phyloP scores from a whole-genome alignment of 2,329 filamentous ascomycete genomes.

The Colletotrichum camelliae region DNA sequence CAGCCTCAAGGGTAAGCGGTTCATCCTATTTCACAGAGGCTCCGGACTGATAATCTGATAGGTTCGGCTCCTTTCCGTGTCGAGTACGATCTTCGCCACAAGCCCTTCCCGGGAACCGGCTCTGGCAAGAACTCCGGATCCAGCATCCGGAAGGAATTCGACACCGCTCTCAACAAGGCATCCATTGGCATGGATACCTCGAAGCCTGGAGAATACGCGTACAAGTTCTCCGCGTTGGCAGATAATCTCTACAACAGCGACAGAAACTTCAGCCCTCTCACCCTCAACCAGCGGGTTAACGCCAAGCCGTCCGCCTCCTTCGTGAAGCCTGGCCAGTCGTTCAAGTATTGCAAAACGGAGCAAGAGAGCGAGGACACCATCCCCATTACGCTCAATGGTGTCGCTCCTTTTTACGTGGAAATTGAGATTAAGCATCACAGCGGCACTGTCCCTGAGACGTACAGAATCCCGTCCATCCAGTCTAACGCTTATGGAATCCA shows the following conservation, averaged over 20 bases:
- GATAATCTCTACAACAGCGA: conserved; percentile 87
- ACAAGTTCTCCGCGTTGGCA: conserved; percentile 81
- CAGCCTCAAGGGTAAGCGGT: conserved; percentile 70
- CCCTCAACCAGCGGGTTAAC: conserved; percentile 83
- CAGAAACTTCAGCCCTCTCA: conserved; percentile 68
- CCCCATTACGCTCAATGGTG: conserved; percentile 82
- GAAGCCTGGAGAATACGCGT: conserved; percentile 83
- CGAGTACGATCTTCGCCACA: conserved; percentile 4
- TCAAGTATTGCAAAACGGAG: conserved; percentile 93
- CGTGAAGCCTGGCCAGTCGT: conserved; percentile 85
- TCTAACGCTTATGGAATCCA: conserved; percentile 77
- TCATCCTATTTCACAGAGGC: not conserved
- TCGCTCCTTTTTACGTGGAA: conserved; percentile 88
- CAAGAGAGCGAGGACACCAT: conserved; percentile 84
- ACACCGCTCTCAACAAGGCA: conserved; percentile 76
- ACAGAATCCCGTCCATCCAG: conserved; percentile 81
- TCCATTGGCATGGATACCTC: conserved; percentile 86
- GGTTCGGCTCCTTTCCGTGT: conserved; percentile 74
- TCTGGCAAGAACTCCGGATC: not conserved
- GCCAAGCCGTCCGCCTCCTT: conserved; percentile 84
- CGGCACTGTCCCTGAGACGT: conserved; percentile 77
- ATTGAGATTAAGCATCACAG: conserved; percentile 93
- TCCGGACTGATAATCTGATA: conserved; percentile 42
- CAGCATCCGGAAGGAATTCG: conserved; percentile 66
- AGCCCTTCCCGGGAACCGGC: conserved; percentile 35